phyloP scores from a whole-genome alignment of 2,329 filamentous ascomycete species.

The Verticillium nonalfalfae region DNA sequence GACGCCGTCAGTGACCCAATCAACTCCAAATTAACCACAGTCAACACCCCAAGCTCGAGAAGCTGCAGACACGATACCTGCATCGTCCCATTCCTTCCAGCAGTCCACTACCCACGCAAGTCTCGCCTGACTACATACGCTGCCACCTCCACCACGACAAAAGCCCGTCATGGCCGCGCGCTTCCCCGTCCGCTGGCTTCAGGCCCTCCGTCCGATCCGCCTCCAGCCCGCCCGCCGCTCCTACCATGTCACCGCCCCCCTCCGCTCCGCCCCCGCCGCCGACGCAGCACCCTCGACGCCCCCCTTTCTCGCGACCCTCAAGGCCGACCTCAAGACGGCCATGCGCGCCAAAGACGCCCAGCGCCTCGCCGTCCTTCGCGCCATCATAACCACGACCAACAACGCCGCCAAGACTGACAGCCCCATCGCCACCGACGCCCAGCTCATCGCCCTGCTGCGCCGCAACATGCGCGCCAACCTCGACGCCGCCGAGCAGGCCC shows the following conservation, averaged over 20 bases:
- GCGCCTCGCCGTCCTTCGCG: slow-evolving; percentile 62
- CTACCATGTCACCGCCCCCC: slow-evolving; percentile 7
- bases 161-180: slow-evolving; percentile 15
- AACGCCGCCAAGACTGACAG: slow-evolving; percentile 68
- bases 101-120: no score
- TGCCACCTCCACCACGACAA: neutral
- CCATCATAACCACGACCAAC: slow-evolving; percentile 61
- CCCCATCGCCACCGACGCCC: slow-evolving; percentile 65
- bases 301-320: slow-evolving; percentile 46
- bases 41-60: neutral
- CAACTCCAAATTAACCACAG: neutral
- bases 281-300: slow-evolving; percentile 29
- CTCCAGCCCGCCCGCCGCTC: neutral
- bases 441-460: slow-evolving; percentile 61
- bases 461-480: slow-evolving; percentile 53
- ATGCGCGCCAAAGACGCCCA: slow-evolving; percentile 60
- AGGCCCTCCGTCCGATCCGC: slow-evolving; percentile 15
- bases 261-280: slow-evolving; percentile 16
- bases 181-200: slow-evolving; percentile 14
- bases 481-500: slow-evolving; percentile 59
- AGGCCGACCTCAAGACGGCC: slow-evolving; percentile 56
- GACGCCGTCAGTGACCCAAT: neutral
- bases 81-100: no score
- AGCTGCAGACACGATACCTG: neutral
- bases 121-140: neutral